Evolutionary conservation across 371 early-diverging fungal species (phyloP).

Genomic region (Mucor ambiguus): DNA sequence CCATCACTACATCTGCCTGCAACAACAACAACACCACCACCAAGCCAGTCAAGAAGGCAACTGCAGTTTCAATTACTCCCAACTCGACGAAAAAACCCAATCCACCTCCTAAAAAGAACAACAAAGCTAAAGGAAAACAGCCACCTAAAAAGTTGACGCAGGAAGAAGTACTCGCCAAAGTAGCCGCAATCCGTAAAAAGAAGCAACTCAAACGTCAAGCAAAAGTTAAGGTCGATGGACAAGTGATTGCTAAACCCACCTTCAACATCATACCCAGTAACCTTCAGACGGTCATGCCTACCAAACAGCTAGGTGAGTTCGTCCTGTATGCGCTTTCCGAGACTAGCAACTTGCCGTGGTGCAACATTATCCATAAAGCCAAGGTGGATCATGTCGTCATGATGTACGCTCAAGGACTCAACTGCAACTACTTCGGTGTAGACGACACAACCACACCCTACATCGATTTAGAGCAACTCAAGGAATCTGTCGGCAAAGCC

Average conservation of each 20-base stretch:
- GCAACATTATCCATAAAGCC: slow-evolving; percentile 28
- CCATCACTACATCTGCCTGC: neutral
- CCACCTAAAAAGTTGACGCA: slow-evolving; percentile 8
- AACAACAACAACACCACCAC: slow-evolving; percentile 7
- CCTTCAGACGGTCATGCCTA: slow-evolving; percentile 19
- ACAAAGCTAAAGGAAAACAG: slow-evolving; percentile 6
- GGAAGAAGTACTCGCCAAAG: slow-evolving; percentile 26
- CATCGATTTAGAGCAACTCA: slow-evolving; percentile 22
- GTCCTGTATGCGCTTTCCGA: slow-evolving; percentile 40
- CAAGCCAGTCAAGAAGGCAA: neutral
- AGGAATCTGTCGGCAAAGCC: slow-evolving; percentile 29
- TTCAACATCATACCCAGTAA: slow-evolving; percentile 25
- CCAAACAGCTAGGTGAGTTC: slow-evolving; percentile 38
- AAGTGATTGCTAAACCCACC: slow-evolving; percentile 21
- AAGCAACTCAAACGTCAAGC: slow-evolving; percentile 21
- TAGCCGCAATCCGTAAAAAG: slow-evolving; percentile 28
- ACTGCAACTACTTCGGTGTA: slow-evolving; percentile 35
- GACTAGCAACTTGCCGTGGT: slow-evolving; percentile 32
- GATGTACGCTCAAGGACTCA: slow-evolving; percentile 42
- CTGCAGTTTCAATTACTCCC: neutral
- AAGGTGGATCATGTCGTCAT: slow-evolving; percentile 33
- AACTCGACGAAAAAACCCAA: neutral
- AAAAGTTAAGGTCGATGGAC: slow-evolving; percentile 16
- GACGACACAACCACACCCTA: slow-evolving; percentile 7
- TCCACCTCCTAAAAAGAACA: slow-evolving; percentile 8